Base-by-base conservation (phyloP, 139 green algal species). In the Mychonastes homosphaera region DNA sequence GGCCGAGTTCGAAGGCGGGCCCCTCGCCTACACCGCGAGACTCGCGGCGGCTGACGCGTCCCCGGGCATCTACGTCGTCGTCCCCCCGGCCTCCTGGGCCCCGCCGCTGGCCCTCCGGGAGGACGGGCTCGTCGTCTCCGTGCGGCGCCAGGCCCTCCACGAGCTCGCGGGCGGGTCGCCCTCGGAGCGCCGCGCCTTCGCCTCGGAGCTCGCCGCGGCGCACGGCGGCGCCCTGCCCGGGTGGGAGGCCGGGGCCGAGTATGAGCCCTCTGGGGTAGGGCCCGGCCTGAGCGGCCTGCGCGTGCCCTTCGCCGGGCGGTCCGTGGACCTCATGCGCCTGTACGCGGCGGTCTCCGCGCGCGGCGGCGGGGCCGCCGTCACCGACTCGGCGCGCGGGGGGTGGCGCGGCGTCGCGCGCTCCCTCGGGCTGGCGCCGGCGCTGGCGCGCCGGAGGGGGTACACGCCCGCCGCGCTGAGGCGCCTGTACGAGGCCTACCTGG, bases 61-160 rank as follows among this genome's bases (percentile, higher is more conserved):
- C 16, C 88, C 75, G 52, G 87, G 87, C 21, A 80, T 94, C 13
- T 85, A 74, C 53, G 81, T 84, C 49, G 82, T 91, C n/a, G 57
- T 89, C 2, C 85, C 83, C 10, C 87, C 87, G 1, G 32, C 59
- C 1, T 68, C 64, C 29, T 95, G 79, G 79, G 51, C 67, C 10
- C 74, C 78, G 9, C 76, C 71, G 0, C 92, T 84, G 56, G 69
- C 72, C 10, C 56, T 94, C 3, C 62, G 89, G 72, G 62, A 56
- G 9, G 16, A 55, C 2, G 43, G 9, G 26, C 79, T 87, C 28
- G 61, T 58, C 30, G 91, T 95, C 65, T 55, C 67, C 4, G 93
- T 82, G 6, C 71, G 78, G 1, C 60, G 89, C 19, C 88, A 95
- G 69, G 65, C 68, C 2, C 74, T 96, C 21, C 73, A 95, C 57